Base-by-base conservation (phyloP, 768 basidiomycete species). In the Psilocybe cubensis region DNA sequence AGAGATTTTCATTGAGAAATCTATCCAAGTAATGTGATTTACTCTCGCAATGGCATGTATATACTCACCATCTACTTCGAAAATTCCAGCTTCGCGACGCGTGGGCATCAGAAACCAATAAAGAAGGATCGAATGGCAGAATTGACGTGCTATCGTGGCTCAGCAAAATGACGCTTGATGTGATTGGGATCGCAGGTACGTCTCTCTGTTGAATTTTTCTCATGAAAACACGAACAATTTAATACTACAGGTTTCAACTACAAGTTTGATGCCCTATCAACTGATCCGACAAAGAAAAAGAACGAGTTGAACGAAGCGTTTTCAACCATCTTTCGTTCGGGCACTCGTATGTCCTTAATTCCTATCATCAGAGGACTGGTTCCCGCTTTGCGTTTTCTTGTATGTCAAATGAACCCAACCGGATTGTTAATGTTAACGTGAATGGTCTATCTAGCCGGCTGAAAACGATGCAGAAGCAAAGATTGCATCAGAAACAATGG, bases 171-270 rank as follows among this genome's bases (percentile, higher is more conserved):
- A 91, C 90, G 2, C 75, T 93, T 8, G 92, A 93, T 61, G 82
- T 90, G 50, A 92, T 94, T 50, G 90, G 90, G 7, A 74, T 88
- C 33, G 87, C 76, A 74, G 85, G 88, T 62, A 76, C 70, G 63
- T 82, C 78, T 68, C 18, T 20, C 54, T 53, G n/a, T n/a, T 14
- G 2, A 6, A 9, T 49, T 11, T 53, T 23, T 20, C 18, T 44
- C 73, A 71, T 89, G 80, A 59, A 82, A 78, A 63, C 67, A 17
- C 25, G 33, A 11, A 11, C 17, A n/a, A 10, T 28, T 41, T 31
- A 0, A 17, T 28, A 7, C 21, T 28, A 7, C 21, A 74, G 73
- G 72, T 3, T 76, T 73, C 62, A 71, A 68, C 50, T 76, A 76
- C 50, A 63, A 68, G 14, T 75, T 75, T 45, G 59, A 72, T 25